Evolutionary conservation across 2,329 filamentous ascomycete genomes (phyloP).

Genomic region (Dactylonectria macrodidyma): DNA sequence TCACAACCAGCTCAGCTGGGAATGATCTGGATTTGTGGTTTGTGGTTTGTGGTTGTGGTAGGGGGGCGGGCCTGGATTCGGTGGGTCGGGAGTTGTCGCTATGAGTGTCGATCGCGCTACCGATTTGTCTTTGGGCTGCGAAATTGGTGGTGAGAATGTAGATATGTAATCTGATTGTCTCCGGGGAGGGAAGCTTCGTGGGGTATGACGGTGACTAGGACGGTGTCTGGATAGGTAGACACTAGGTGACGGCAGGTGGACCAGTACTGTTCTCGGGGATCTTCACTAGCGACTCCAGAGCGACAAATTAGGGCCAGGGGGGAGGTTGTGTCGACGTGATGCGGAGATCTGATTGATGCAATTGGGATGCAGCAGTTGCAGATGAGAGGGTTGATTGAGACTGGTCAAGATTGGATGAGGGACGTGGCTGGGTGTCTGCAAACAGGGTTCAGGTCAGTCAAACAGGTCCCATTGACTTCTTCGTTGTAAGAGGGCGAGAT

Average conservation of each 20-base stretch:
- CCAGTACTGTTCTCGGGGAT: constrained; percentile 41
- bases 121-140: neutral
- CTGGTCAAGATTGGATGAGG: constrained; percentile 23
- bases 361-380: constrained; percentile 42
- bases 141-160: constrained; percentile 23
- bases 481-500: constrained; percentile 11
- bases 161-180: neutral
- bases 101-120: constrained; percentile 24
- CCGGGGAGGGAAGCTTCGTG: constrained; percentile 21
- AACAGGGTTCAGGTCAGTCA: constrained; percentile 28
- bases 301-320: constrained; percentile 32
- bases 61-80: constrained; percentile 15
- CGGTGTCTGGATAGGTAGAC: neutral
- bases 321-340: constrained; percentile 8
- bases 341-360: constrained; percentile 34
- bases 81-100: constrained; percentile 15
- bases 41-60: constrained; percentile 8
- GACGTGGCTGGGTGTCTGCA: constrained; percentile 35
- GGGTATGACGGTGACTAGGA: constrained; percentile 10
- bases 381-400: constrained; percentile 14
- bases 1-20: constrained; percentile 34
- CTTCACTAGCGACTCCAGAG: constrained; percentile 50
- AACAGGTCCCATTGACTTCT: constrained; percentile 13
- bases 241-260: constrained; percentile 43
- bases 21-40: constrained; percentile 19